phyloP scores from a whole-genome alignment of 768 basidiomycete genomes.

The Obba rivulosa region DNA sequence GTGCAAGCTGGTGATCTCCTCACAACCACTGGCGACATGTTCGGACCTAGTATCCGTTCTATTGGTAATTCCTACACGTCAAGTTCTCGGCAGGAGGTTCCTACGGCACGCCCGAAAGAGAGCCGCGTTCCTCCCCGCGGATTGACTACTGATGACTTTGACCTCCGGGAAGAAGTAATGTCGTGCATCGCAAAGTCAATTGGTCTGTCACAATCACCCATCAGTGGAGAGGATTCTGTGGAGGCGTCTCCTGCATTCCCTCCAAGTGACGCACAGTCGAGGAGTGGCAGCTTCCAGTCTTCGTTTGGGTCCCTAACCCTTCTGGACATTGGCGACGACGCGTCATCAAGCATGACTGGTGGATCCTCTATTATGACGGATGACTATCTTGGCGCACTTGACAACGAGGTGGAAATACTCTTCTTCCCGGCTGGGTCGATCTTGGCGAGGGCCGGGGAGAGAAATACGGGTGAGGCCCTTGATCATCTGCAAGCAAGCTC shows the following conservation, averaged over 20 bases:
- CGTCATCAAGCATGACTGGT: slow-evolving; percentile 55
- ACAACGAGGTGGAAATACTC: slow-evolving; percentile 95
- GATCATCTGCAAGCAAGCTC: background rate
- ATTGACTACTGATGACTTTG: slow-evolving; percentile 68
- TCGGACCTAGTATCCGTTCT: slow-evolving; percentile 21
- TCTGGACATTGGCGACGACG: slow-evolving; percentile 66
- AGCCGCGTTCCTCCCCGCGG: slow-evolving; percentile 15
- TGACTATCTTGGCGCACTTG: slow-evolving; percentile 73
- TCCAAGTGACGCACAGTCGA: slow-evolving; percentile 37
- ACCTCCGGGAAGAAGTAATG: slow-evolving; percentile 96
- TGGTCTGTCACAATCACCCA: slow-evolving; percentile 82
- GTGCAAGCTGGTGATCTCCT: slow-evolving; percentile 78
- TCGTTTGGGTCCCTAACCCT: slow-evolving; percentile 74
- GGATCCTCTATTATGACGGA: slow-evolving; percentile 46
- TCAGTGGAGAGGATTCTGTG: slow-evolving; percentile 60
- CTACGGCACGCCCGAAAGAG: background rate
- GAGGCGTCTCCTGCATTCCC: slow-evolving; percentile 62
- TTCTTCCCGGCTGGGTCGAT: slow-evolving; percentile 86
- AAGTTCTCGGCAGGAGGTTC: slow-evolving; percentile 13
- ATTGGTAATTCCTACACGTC: slow-evolving; percentile 11
- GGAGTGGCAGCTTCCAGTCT: slow-evolving; percentile 43
- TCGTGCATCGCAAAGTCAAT: slow-evolving; percentile 97
- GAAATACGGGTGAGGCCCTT: slow-evolving; percentile 62
- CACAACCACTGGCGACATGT: slow-evolving; percentile 49
- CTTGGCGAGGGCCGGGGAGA: slow-evolving; percentile 85